Evolutionary conservation across 495 filamentous ascomycete genomes (phyloP).

Genomic region (Aspergillus sclerotioniger): DNA sequence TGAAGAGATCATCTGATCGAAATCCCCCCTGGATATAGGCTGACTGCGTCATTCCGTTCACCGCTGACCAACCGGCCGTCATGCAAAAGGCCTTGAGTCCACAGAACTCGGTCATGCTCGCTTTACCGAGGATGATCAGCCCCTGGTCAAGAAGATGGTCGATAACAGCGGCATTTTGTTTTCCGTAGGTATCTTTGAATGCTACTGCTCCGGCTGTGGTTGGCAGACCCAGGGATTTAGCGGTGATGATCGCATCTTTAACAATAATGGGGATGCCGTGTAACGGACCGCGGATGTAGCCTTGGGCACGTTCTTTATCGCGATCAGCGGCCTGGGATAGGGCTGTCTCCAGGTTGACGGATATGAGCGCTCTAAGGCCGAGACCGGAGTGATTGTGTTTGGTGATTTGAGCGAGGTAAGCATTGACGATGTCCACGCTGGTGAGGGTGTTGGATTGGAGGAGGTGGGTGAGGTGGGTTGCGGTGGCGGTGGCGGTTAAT

Average conservation of each 20-base stretch:
- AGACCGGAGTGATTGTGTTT: not conserved
- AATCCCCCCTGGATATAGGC: not conserved
- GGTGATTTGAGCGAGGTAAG: not conserved
- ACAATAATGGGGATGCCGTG: not conserved
- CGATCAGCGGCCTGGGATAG: not conserved
- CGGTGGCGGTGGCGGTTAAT: not conserved
- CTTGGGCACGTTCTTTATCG: not conserved
- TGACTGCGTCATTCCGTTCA: not conserved
- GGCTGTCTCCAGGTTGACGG: not conserved
- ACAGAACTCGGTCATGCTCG: constrained; percentile 3
- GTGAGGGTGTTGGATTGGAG: not conserved
- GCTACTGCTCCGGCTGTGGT: not conserved
- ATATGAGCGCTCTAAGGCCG: not conserved
- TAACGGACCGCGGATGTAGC: not conserved
- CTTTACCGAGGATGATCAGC: not conserved
- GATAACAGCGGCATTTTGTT: not conserved
- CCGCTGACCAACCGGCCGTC: not conserved
- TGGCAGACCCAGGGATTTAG: not conserved
- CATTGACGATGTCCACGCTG: not conserved
- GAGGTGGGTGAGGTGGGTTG: not conserved
- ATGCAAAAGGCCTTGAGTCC: not conserved
- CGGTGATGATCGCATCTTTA: constrained; percentile 1
- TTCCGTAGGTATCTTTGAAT: not conserved
- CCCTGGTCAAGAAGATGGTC: not conserved
- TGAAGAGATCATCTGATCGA: not conserved